Conservation (phyloP, 495 filamentous ascomycete genomes). For the Podospora bellae-mahoneyi region DNA sequence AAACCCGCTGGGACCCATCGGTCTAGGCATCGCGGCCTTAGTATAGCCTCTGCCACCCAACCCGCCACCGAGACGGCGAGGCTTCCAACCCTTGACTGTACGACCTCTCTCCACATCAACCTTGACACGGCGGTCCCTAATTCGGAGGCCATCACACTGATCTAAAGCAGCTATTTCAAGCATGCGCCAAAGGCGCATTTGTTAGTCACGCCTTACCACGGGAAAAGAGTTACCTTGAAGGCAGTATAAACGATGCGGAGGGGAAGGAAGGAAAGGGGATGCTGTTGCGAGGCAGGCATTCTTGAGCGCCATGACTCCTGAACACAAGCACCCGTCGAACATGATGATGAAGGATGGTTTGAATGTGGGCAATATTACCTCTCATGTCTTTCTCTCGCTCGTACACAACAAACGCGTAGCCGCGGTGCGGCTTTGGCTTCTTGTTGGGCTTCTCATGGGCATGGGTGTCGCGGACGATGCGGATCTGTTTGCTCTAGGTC, state of each 20-base stretch:
- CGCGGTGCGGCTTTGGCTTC: slow-evolving; percentile 78
- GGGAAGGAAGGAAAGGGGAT: slow-evolving; percentile 17
- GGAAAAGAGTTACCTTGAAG: slow-evolving; percentile 32
- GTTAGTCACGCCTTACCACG: slow-evolving; percentile 56
- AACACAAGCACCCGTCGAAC: slow-evolving; percentile 15
- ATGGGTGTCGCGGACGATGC: slow-evolving; percentile 69
- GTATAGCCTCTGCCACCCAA: slow-evolving; percentile 92
- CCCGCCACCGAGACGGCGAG: slow-evolving; percentile 86
- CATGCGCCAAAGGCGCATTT: slow-evolving; percentile 52
- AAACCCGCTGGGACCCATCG: slow-evolving; percentile 68
- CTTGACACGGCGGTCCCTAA: slow-evolving; percentile 86
- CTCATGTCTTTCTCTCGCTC: slow-evolving; percentile 99
- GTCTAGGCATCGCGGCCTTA: slow-evolving; percentile 70
- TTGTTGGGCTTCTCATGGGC: slow-evolving; percentile 67
- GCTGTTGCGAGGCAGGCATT: slow-evolving; percentile 40
- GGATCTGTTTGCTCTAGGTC: slow-evolving; percentile 60
- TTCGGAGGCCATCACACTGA: slow-evolving; percentile 76
- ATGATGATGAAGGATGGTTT: slow-evolving; percentile 37
- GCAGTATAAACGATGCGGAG: slow-evolving; percentile 20
- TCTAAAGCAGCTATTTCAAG: slow-evolving; percentile 56
- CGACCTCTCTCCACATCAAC: slow-evolving; percentile 96
- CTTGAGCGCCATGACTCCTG: slow-evolving; percentile 53
- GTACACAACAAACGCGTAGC: slow-evolving; percentile 96
- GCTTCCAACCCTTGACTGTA: slow-evolving; percentile 92
- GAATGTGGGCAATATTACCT: slow-evolving; percentile 61